These are phyloP conservation scores for Schizopora paradoxa DNA, from an alignment of 1,284 basidiomycete species.

Conservation along the genomic window DNA sequence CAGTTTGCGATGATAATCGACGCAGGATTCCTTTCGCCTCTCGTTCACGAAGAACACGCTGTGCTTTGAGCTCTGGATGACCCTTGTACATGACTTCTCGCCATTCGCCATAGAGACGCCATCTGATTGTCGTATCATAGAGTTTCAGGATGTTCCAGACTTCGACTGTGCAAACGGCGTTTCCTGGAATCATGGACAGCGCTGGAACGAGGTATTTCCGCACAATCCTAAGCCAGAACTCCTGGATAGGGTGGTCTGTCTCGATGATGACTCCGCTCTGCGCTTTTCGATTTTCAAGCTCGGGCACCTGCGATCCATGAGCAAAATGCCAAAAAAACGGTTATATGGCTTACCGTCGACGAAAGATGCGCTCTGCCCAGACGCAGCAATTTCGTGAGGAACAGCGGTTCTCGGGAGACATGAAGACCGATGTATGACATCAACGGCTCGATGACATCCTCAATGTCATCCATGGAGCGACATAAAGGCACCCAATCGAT, in stretches of 20 bases:
- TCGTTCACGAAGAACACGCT: slow-evolving; percentile 64
- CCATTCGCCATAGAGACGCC: slow-evolving; percentile 95
- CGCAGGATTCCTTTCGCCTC: slow-evolving; percentile 80
- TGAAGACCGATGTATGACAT: slow-evolving; percentile 74
- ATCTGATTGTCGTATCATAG: slow-evolving; percentile 77
- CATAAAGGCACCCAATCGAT: slow-evolving; percentile 64
- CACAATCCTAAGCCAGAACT: slow-evolving; percentile 80
- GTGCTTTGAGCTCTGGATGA: slow-evolving; percentile 70
- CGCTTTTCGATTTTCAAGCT: slow-evolving; percentile 40
- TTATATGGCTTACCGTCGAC: slow-evolving; percentile 33
- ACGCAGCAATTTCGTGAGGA: slow-evolving; percentile 57
- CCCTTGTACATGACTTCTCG: slow-evolving; percentile 65
- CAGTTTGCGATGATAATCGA: slow-evolving; percentile 76
- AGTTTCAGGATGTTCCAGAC: slow-evolving; percentile 82
- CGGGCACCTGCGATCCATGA: slow-evolving; percentile 37
- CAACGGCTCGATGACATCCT: slow-evolving; percentile 69
- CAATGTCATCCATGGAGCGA: slow-evolving; percentile 59
- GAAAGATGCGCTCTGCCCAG: slow-evolving; percentile 48
- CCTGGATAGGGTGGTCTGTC: slow-evolving; percentile 48
- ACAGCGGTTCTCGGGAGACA: slow-evolving; percentile 63
- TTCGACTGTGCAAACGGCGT: slow-evolving; percentile 82
- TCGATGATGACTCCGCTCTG: slow-evolving; percentile 39
- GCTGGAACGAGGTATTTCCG: slow-evolving; percentile 84
- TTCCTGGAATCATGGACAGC: slow-evolving; percentile 78
- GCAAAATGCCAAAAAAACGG: slow-evolving; percentile 22